These are phyloP conservation scores for Grifola frondosa DNA, from an alignment of 1,284 basidiomycete species.

Conservation along the genomic window DNA sequence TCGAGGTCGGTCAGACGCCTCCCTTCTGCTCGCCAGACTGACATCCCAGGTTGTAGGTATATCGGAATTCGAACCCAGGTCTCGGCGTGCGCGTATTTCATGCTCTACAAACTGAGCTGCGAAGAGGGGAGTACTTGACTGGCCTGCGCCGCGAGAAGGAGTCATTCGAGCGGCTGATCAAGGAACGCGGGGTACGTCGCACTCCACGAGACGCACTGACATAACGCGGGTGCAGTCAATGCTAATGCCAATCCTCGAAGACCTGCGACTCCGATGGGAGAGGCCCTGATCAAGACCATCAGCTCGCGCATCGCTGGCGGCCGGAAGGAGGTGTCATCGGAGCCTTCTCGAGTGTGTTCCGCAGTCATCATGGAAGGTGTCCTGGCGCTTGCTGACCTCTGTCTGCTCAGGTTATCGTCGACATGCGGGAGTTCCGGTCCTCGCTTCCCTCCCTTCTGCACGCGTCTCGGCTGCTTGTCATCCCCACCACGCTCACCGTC, in stretches of 20 bases:
- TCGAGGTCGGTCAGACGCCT: constrained; percentile 90
- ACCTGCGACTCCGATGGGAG: constrained; percentile 47
- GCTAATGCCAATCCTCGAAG: constrained; percentile 88
- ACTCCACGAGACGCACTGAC: background rate
- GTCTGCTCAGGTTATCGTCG: constrained; percentile 78
- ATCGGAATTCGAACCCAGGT: constrained; percentile 79
- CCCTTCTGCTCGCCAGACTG: background rate
- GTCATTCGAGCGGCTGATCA: constrained; percentile 91
- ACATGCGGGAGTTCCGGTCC: constrained; percentile 96
- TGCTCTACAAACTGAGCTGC: constrained; percentile 90
- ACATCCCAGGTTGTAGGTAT: constrained; percentile 54
- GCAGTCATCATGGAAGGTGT: background rate
- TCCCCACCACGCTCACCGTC: constrained; percentile 90
- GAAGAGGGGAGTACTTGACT: constrained; percentile 92
- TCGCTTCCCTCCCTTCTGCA: constrained; percentile 90
- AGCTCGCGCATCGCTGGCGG: constrained; percentile 89
- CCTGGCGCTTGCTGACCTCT: background rate
- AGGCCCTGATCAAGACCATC: constrained; percentile 81
- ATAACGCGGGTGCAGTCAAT: constrained; percentile 61
- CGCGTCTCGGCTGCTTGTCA: constrained; percentile 76
- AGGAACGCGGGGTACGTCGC: constrained; percentile 74
- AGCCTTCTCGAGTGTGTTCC: constrained; percentile 65
- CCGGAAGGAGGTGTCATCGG: constrained; percentile 62
- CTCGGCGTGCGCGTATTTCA: constrained; percentile 92
- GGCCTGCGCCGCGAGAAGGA: constrained; percentile 91